These are phyloP conservation scores for Pleurotus sapidus DNA, from an alignment of 768 basidiomycete species.

Conservation along the genomic window DNA sequence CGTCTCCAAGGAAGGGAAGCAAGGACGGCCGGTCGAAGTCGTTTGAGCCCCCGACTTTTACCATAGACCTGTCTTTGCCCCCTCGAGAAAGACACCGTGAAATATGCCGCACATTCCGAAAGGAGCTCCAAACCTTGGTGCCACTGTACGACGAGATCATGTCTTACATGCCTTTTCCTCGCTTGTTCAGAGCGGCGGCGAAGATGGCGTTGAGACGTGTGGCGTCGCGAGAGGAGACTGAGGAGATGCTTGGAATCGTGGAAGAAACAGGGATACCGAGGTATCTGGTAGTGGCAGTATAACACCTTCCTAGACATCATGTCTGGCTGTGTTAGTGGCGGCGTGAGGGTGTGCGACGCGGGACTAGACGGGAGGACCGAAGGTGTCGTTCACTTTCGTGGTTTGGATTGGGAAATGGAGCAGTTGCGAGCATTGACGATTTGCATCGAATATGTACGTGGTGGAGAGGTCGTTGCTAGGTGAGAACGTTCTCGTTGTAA, in stretches of 20 bases:
- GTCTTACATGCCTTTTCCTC: conserved; percentile 18
- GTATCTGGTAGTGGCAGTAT: conserved; percentile 32
- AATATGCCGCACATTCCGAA: conserved; percentile 27
- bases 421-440: conserved; percentile 29
- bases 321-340: conserved; percentile 36
- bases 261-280: conserved; percentile 21
- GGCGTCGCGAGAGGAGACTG: conserved; percentile 27
- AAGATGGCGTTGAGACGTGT: conserved; percentile 25
- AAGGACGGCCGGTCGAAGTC: neutral
- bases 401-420: conserved; percentile 37
- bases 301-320: conserved; percentile 38
- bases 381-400: conserved; percentile 33
- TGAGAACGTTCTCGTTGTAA: conserved; percentile 9
- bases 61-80: conserved; percentile 29
- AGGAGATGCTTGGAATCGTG: conserved; percentile 31
- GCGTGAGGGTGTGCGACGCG: conserved; percentile 21
- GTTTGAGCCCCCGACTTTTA: conserved; percentile 22
- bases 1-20: neutral
- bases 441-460: conserved; percentile 30
- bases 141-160: conserved; percentile 27
- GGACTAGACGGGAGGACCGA: conserved; percentile 9
- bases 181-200: conserved; percentile 21
- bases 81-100: conserved; percentile 25
- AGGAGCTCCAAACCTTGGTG: conserved; percentile 22
- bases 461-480: conserved; percentile 30